phyloP scores from a whole-genome alignment of 139 green algal species.

The Chlorella vulgaris region DNA sequence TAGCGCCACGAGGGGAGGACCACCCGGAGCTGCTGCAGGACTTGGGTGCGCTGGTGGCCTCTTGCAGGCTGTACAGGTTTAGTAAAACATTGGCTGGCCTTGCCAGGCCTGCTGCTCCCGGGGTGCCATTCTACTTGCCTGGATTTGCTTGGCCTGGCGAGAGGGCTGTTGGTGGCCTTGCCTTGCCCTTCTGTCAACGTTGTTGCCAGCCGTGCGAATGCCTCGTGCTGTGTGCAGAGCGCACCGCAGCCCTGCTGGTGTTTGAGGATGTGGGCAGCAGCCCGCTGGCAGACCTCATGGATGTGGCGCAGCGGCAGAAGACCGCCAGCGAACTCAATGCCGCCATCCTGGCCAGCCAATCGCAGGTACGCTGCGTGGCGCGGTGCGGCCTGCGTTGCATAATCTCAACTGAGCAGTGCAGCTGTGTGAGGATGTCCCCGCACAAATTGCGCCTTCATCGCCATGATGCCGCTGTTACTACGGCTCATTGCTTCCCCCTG shows the following conservation, averaged over 20 bases:
- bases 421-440: no score
- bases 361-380: conserved; percentile 57
- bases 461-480: no score
- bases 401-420: not conserved
- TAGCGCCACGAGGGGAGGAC: conserved; percentile 92
- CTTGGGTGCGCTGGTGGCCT: conserved; percentile 75
- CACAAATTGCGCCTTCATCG: no score
- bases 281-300: conserved; percentile 89
- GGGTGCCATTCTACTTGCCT: not conserved
- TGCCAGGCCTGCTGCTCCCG: no score
- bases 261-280: conserved; percentile 81
- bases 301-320: conserved; percentile 87
- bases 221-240: conserved; percentile 64
- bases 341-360: conserved; percentile 88
- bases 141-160: not conserved
- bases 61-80: no score
- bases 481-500: not conserved
- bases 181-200: no score
- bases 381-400: not conserved
- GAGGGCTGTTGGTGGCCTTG: no score
- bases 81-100: no score
- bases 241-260: conserved; percentile 92
- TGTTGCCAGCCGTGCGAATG: not conserved
- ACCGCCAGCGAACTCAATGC: conserved; percentile 94
- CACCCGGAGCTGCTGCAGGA: conserved; percentile 89